Evolutionary conservation across 2,329 filamentous ascomycete genomes (phyloP).

Genomic region (Venturia asperata): DNA sequence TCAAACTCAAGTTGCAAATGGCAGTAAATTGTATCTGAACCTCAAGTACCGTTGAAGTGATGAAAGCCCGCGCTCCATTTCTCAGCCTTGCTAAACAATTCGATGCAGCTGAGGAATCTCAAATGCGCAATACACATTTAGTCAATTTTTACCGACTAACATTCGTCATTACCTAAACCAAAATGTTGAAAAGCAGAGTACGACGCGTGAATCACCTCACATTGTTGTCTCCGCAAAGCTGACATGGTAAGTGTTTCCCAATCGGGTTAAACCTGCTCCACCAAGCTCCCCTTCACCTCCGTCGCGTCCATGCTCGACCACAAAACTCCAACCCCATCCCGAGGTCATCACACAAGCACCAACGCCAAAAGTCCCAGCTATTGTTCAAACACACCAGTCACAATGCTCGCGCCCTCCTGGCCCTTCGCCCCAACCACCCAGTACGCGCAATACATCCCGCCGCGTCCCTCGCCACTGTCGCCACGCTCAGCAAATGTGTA

Average conservation of each 20-base stretch:
- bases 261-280: not conserved
- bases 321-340: not conserved
- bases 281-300: not conserved
- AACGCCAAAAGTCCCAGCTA: not conserved
- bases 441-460: constrained; percentile 26
- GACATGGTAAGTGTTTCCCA: not conserved
- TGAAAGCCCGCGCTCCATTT: not conserved
- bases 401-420: constrained; percentile 17
- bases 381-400: constrained; percentile 3
- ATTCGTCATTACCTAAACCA: not conserved
- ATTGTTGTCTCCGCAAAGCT: not conserved
- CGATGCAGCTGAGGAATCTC: not conserved
- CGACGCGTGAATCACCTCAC: not conserved
- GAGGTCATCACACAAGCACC: not conserved
- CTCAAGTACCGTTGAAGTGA: not conserved
- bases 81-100: not conserved
- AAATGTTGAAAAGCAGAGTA: not conserved
- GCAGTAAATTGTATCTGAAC: no score
- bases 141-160: not conserved
- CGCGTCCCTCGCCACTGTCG: constrained; percentile 39
- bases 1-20: no score
- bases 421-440: not conserved
- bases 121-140: not conserved
- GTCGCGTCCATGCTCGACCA: not conserved
- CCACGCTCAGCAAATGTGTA: constrained; percentile 33